Evolutionary conservation across 1,284 basidiomycete species (phyloP), one percentile per base, ranked within the genome.

Genomic region (Leccinum pseudoinsigne): DNA sequence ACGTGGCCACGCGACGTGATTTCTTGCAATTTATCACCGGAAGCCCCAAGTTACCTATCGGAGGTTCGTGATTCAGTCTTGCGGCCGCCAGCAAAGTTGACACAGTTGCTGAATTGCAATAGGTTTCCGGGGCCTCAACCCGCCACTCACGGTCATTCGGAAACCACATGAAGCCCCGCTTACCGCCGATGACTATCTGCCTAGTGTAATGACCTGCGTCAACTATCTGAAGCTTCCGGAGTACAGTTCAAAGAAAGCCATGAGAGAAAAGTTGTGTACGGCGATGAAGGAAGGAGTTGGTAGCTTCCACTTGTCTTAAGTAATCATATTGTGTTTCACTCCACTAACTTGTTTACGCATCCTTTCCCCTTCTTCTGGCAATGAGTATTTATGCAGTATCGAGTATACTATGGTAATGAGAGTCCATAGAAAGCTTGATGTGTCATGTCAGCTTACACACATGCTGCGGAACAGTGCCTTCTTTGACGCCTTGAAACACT

Each of bases 191-290:
- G 94, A 97, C 76, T 97, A 97, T 75, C 81, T 99, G 47, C 97
- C 97, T 0, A 96, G 94, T 74, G 96, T 98, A 55, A 98, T 98
- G 97, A 98, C 97, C 10, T 99, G 97, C 75, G 96, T 97, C 68
- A 97, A 98, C 78, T 97, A 96, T 74, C 81, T 98, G 73, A 98
- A 98, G 77, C 80, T 97, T 69, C 95, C 95, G 1, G 94, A 97
- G 73, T 98, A 97, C 76, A 93, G 92, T 62, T 87, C 88, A 45
- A 94, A 92, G 77, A 83, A 82, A 45, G 85, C 93, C 50, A 89
- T 97, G 85, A 83, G 81, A 67, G 86, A 91, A 74, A 95, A 94
- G 75, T 76, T 98, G 63, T 79, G 81, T 63, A 82, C 86, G 18
- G 95, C 95, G 28, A 94, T 96, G 80, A 84, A 86, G 70, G 95